Percentiles rank a stretch among this genome's conserved stretches.
Conservation (phyloP, 805 yeast species). For the Jamesozyma rosinii region DNA sequence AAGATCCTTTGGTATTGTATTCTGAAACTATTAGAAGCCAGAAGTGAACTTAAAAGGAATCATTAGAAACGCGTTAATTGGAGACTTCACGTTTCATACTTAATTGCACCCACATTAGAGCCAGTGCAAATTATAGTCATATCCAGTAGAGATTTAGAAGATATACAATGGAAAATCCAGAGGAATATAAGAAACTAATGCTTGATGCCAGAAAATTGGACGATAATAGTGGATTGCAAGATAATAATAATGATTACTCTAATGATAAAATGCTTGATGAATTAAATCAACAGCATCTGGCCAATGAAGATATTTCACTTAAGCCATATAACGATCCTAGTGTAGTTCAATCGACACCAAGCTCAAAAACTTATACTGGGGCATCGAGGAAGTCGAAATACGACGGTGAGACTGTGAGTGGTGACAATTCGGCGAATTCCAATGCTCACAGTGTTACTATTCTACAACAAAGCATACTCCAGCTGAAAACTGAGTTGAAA, state of each 20-base stretch:
- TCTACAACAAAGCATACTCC: background rate
- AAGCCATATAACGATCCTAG: background rate
- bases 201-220: background rate
- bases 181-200: no score
- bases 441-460: background rate
- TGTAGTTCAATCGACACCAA: background rate
- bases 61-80: no score
- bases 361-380: background rate
- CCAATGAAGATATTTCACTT: background rate
- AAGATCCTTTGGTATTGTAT: no score
- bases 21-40: no score
- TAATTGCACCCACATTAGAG: no score
- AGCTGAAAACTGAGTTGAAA: background rate
- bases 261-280: no score
- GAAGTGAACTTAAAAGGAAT: no score
- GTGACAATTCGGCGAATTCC: background rate
- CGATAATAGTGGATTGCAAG: background rate
- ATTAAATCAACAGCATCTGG: background rate
- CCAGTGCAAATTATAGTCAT: no score
- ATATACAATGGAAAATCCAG: no score
- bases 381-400: background rate
- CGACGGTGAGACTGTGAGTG: background rate
- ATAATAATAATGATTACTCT: background rate
- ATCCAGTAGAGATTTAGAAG: no score
- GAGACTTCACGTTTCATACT: no score